Evolutionary conservation across 129 eudicot species (phyloP).

Genomic region (Chrysanthemum makinoi): DNA sequence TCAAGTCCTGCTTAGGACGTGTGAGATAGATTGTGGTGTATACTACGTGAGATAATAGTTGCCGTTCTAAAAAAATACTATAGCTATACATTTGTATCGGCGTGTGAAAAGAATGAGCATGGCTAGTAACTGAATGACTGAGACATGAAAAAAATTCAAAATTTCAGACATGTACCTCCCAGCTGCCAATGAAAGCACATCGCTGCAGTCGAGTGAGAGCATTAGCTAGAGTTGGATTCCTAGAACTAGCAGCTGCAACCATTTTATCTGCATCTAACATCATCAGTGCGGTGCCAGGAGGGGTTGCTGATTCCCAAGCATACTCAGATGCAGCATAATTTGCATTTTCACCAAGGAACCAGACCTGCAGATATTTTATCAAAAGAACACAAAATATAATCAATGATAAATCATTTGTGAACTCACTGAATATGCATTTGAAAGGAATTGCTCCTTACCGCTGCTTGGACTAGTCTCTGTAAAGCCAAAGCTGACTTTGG

Average conservation of each 20-base stretch:
- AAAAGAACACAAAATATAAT: background rate
- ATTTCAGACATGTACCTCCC: constrained; percentile 64
- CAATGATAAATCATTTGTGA: constrained; percentile 7
- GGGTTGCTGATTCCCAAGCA: constrained; percentile 99
- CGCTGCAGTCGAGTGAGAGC: constrained; percentile 94
- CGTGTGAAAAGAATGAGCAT: background rate
- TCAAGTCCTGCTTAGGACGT: no score
- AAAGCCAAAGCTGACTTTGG: constrained; percentile 94
- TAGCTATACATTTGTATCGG: background rate
- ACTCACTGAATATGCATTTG: constrained; percentile 6
- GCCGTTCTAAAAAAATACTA: background rate
- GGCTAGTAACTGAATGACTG: background rate
- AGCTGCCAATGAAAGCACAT: constrained; percentile 97
- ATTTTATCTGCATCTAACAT: constrained; percentile 99
- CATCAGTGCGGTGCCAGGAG: constrained; percentile 98
- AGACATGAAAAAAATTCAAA: background rate
- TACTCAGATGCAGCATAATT: constrained; percentile 99
- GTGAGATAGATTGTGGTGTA: no score
- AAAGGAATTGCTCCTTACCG: constrained; percentile 48
- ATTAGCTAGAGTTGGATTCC: constrained; percentile 86
- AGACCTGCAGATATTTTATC: constrained; percentile 52
- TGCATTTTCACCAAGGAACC: constrained; percentile 99
- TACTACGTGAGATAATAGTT: no score
- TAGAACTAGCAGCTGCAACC: constrained; percentile 99
- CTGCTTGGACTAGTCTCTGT: constrained; percentile 97